These are phyloP conservation scores for Trypanosomatidae sp. DNA, from an alignment of 208 protist species.

Conservation along the genomic window DNA sequence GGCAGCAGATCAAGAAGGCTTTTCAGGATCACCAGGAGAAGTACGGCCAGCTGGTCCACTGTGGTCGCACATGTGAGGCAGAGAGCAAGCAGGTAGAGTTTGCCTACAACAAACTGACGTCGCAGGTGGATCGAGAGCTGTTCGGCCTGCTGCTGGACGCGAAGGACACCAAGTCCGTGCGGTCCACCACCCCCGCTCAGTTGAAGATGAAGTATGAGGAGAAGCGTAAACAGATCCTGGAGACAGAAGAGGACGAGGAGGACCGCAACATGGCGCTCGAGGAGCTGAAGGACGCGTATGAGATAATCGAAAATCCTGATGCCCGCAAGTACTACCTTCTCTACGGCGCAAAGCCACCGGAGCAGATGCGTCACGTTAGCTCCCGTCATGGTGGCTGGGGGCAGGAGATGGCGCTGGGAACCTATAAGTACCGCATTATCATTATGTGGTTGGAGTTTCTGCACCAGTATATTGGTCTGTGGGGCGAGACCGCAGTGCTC, in stretches of 20 bases:
- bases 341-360: slow-evolving; percentile 85
- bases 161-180: slow-evolving; percentile 69
- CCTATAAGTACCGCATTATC: slow-evolving; percentile 83
- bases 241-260: slow-evolving; percentile 69
- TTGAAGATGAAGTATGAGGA: slow-evolving; percentile 79
- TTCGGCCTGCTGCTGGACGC: slow-evolving; percentile 82
- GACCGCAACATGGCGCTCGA: slow-evolving; percentile 80
- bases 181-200: slow-evolving; percentile 39
- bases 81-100: slow-evolving; percentile 80
- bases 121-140: slow-evolving; percentile 86
- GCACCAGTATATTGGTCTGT: slow-evolving; percentile 69
- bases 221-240: slow-evolving; percentile 60
- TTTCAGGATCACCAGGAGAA: slow-evolving; percentile 66
- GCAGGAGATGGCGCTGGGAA: slow-evolving; percentile 75
- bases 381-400: slow-evolving; percentile 85
- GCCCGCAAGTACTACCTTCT: slow-evolving; percentile 89
- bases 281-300: slow-evolving; percentile 86
- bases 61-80: slow-evolving; percentile 67
- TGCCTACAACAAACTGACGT: slow-evolving; percentile 74
- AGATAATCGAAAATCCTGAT: slow-evolving; percentile 82
- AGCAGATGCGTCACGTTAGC: slow-evolving; percentile 80
- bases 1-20: slow-evolving; percentile 67
- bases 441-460: slow-evolving; percentile 83
- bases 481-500: slow-evolving; percentile 74
- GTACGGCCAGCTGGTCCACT: slow-evolving; percentile 79